Evolutionary conservation across 345 rosid genomes (phyloP).

Genomic region (Hibiscus tridactylites): DNA sequence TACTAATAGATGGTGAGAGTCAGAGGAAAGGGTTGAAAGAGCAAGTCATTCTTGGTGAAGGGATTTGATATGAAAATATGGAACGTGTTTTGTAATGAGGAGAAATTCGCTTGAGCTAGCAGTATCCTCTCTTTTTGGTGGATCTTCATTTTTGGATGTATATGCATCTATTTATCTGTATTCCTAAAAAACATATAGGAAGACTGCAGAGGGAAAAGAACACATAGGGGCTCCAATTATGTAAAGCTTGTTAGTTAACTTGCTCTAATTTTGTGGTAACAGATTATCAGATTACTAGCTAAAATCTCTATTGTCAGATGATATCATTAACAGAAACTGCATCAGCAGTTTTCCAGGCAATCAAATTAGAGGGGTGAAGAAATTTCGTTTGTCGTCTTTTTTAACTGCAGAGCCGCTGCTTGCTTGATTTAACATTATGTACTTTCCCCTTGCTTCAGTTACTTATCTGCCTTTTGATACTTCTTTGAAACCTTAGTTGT

Average conservation of each 20-base stretch:
- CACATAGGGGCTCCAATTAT: not conserved
- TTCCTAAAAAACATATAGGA: not conserved
- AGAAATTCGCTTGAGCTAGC: not conserved
- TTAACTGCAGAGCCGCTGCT: not conserved
- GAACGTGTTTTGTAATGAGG: not conserved
- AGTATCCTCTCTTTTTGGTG: not conserved
- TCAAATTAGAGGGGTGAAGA: not conserved
- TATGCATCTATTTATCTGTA: not conserved
- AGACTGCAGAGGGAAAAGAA: not conserved
- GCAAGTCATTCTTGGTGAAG: not conserved
- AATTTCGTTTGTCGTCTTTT: not conserved
- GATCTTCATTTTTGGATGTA: not conserved
- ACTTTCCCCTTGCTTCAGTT: not conserved
- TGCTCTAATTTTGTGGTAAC: not conserved
- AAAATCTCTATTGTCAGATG: not conserved
- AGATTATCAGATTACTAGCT: not conserved
- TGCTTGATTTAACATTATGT: not conserved
- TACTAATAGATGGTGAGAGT: not conserved
- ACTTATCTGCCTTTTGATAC: not conserved
- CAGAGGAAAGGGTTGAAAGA: not conserved
- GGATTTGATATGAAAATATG: not conserved
- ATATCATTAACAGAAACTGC: not conserved
- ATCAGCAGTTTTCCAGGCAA: not conserved
- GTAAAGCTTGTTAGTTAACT: not conserved
- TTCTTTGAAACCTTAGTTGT: not conserved